Evolutionary conservation across 2,329 filamentous ascomycete genomes (phyloP).

Genomic region (Penicillium fuscoglaucum): DNA sequence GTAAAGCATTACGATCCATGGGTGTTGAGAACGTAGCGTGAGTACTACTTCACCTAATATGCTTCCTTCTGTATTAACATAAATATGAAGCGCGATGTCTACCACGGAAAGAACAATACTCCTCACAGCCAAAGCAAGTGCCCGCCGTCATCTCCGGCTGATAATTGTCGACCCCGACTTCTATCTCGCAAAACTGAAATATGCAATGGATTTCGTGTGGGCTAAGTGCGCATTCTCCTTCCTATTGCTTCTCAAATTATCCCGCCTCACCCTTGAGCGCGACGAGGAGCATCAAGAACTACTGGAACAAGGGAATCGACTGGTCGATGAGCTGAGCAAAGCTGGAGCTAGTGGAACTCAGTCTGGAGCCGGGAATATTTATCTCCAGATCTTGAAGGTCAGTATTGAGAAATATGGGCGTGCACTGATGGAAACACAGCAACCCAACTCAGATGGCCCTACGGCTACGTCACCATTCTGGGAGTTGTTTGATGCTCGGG

Average conservation of each 20-base stretch:
- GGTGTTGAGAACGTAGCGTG: conserved; percentile 53
- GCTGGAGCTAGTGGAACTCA: conserved; percentile 33
- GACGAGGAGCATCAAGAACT: conserved; percentile 43
- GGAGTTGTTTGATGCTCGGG: conserved; percentile 42
- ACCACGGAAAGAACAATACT: conserved; percentile 50
- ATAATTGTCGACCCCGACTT: conserved; percentile 48
- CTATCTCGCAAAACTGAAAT: conserved; percentile 55
- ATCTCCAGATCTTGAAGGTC: conserved; percentile 51
- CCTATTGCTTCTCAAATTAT: conserved; percentile 55
- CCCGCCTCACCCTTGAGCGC: conserved; percentile 50
- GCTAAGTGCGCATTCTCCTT: conserved; percentile 61
- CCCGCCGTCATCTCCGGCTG: conserved; percentile 52
- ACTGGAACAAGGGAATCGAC: conserved; percentile 45
- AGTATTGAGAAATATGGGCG: conserved; percentile 54
- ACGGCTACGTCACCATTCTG: conserved; percentile 33
- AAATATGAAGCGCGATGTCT: conserved; percentile 46
- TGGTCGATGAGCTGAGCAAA: conserved; percentile 47
- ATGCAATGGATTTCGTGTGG: conserved; percentile 60
- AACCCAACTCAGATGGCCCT: conserved; percentile 15
- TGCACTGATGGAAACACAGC: conserved; percentile 42
- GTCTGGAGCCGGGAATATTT: conserved; percentile 48
- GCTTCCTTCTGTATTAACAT: background rate
- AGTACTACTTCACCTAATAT: conserved; percentile 3
- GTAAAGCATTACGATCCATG: conserved; percentile 52
- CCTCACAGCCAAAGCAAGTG: conserved; percentile 52